A percentile compares a stretch with the other conserved stretches of the same genome.
Conservation (phyloP, 2,329 filamentous ascomycete species). For the Pseudogymnoascus sp. region DNA sequence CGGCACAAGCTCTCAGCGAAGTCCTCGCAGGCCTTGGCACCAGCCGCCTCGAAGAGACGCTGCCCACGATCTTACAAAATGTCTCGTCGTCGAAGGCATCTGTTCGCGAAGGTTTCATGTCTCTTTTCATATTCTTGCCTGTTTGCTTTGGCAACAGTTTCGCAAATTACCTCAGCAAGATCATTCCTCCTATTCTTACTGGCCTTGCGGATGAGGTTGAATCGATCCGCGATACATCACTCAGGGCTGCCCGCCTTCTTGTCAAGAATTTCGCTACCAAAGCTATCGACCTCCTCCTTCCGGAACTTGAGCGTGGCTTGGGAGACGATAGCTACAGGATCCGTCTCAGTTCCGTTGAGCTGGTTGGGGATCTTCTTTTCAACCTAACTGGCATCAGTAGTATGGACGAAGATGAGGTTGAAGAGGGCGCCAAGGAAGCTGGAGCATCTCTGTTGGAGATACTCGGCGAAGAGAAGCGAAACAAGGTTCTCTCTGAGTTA, state of each 20-base stretch:
- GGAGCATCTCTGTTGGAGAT: conserved; percentile 88
- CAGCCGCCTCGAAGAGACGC: conserved; percentile 81
- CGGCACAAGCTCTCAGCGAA: conserved; percentile 91
- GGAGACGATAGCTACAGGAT: conserved; percentile 98
- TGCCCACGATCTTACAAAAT: conserved; percentile 94
- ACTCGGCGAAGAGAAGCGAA: conserved; percentile 89
- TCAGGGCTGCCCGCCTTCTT: conserved; percentile 83
- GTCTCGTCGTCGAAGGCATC: conserved; percentile 83
- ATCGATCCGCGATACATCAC: conserved; percentile 91
- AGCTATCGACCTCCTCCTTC: conserved; percentile 85
- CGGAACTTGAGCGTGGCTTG: conserved; percentile 88
- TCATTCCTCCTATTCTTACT: conserved; percentile 89
- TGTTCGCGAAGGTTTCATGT: conserved; percentile 98
- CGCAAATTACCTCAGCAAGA: conserved; percentile 85
- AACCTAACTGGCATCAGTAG: conserved; percentile 91
- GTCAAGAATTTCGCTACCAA: conserved; percentile 98
- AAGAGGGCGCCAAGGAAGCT: conserved; percentile 72
- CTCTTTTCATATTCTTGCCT: conserved; percentile 95
- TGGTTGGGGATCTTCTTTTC: conserved; percentile 93
- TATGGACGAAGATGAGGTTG: conserved; percentile 70
- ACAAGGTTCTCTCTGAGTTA: conserved; percentile 92
- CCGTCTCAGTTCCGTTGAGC: conserved; percentile 92
- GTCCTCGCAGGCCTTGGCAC: conserved; percentile 93
- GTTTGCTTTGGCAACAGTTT: conserved; percentile 99
- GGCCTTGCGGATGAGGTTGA: conserved; percentile 94